Base-by-base conservation (phyloP, 179 eudicot genomes). In the Sideroxylon spinosum region DNA sequence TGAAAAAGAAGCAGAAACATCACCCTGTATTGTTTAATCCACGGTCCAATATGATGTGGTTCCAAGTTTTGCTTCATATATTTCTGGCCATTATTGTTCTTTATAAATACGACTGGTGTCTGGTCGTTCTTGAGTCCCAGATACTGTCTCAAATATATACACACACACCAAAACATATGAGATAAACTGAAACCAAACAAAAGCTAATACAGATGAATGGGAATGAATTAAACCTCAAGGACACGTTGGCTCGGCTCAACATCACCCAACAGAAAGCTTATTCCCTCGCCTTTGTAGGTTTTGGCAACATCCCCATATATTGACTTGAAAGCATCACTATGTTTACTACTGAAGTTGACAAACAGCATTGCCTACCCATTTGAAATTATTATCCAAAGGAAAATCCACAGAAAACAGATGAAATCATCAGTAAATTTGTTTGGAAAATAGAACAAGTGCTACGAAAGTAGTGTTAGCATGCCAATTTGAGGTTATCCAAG, bases 21-120 rank as follows among this genome's bases (percentile, higher is more conserved):
- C 77, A 89, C 89, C 87, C 20, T 85, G 83, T 87, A 90, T 16
- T 90, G 92, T 82, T 89, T 87, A 17, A 90, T 26, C 92, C 92
- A 90, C 48, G 86, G 12, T 73, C 85, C 81, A 71, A 90, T 84
- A 76, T 87, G 87, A 68, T 82, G 89, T 73, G 89, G 67, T 78
- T 86, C 79, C 78, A 89, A 86, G 72, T 89, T 89, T 46, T 83
- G 57, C 70, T 89, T 87, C 4, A 90, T 71, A 64, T 86, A 89
- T 76, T 90, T 90, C 84, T 86, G 81, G 55, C 88, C 87, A 44
- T 87, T 87, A 16, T 61, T 82, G 22, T 79, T 81, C 85, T 87
- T 89, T 48, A 90, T 65, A 66, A 83, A 78, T 76, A 87, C 78
- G 71, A 83, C 76, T 67, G 94, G 94, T 25, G 81, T 86, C 73